Evolutionary conservation across 2,329 filamentous ascomycete genomes (phyloP).

Genomic region (Fulvia fulva): DNA sequence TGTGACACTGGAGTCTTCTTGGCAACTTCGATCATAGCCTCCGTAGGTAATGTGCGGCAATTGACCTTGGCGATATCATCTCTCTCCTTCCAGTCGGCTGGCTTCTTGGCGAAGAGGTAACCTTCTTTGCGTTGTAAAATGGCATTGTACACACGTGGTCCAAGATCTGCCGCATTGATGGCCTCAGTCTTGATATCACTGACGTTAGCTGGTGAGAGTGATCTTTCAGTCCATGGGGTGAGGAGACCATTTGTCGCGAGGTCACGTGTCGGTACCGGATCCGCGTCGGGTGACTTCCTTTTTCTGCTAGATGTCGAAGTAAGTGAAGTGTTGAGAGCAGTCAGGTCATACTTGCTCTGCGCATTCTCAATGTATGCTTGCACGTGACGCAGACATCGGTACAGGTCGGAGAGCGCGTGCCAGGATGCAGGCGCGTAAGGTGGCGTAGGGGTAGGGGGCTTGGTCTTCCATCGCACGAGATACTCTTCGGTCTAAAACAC

Average conservation of each 20-base stretch:
- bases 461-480: constrained; percentile 39
- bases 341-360: not conserved
- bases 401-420: constrained; percentile 42
- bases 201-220: constrained; percentile 8
- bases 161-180: not conserved
- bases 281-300: constrained; percentile 25
- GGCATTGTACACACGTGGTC: constrained; percentile 40
- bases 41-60: constrained; percentile 33
- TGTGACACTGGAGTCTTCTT: constrained; percentile 25
- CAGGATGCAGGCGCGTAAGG: constrained; percentile 38
- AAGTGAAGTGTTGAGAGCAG: not conserved
- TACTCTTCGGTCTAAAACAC: constrained; percentile 38
- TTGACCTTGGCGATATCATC: constrained; percentile 29
- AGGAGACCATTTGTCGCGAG: constrained; percentile 15
- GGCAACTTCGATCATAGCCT: constrained; percentile 35
- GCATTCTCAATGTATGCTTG: constrained; percentile 41
- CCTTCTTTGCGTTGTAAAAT: constrained; percentile 36
- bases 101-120: constrained; percentile 31
- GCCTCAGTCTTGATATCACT: not conserved
- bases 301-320: constrained; percentile 17
- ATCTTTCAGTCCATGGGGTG: constrained; percentile 11
- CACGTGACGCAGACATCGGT: constrained; percentile 36
- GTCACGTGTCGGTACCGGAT: constrained; percentile 16
- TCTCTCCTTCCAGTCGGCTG: constrained; percentile 9
- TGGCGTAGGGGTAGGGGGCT: constrained; percentile 8